Conservation (phyloP, 176 grass and related monocot genomes). For the Bothriochloa decipiens region DNA sequence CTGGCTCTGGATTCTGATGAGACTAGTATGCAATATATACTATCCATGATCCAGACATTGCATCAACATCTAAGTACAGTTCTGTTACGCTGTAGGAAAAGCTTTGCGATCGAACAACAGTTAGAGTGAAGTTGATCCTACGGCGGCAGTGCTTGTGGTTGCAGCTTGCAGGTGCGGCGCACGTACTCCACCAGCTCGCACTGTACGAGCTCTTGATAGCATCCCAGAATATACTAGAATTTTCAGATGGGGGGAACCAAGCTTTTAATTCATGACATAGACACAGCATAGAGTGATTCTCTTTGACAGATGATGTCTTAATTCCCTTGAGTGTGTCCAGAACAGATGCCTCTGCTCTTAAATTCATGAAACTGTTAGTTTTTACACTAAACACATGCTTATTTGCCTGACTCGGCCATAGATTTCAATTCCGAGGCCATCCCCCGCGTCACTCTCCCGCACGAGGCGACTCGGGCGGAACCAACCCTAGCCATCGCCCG, state of each 20-base stretch:
- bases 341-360: not conserved
- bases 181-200: not conserved
- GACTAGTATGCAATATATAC: too few relatives aligned
- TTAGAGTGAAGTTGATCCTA: not conserved
- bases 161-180: not conserved
- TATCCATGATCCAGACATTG: not conserved
- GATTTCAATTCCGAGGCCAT: too few relatives aligned
- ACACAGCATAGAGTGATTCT: conserved; percentile 13
- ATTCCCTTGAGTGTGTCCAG: too few relatives aligned
- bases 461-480: too few relatives aligned
- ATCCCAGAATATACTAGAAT: conserved; percentile 1
- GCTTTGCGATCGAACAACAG: not conserved
- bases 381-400: not conserved
- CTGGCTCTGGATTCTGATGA: not conserved
- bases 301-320: not conserved
- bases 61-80: not conserved
- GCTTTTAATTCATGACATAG: conserved; percentile 8
- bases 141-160: not conserved
- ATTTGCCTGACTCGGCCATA: not conserved
- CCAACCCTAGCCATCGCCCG: too few relatives aligned
- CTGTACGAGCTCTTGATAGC: not conserved
- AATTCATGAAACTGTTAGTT: too few relatives aligned
- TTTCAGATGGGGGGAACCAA: conserved; percentile 5
- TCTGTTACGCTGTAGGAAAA: not conserved
- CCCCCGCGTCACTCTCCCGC: too few relatives aligned